These are phyloP conservation scores for Cercospora berteroae DNA, from an alignment of 2,329 filamentous ascomycete species.

Conservation along the genomic window DNA sequence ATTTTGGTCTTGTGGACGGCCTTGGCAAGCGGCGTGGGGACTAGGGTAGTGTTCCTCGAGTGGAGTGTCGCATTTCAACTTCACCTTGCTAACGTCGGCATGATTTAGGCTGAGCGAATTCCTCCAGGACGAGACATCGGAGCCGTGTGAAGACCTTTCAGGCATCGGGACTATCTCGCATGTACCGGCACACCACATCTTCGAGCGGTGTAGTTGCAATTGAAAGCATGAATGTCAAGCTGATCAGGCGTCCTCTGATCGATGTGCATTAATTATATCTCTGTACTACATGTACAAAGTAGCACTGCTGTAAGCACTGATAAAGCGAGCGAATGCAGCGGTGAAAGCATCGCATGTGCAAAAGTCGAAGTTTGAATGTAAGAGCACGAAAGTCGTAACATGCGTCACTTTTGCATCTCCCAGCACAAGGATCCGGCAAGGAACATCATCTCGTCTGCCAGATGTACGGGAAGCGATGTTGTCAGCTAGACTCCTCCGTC, in stretches of 20 bases:
- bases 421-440: neutral
- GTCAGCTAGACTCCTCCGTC: neutral
- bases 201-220: neutral
- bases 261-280: neutral
- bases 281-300: neutral
- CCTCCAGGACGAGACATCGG: neutral
- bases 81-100: neutral
- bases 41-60: neutral
- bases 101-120: neutral
- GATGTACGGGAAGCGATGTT: neutral
- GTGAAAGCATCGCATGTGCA: neutral
- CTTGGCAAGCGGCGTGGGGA: neutral
- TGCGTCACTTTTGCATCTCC: neutral
- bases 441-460: neutral
- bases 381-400: neutral
- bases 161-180: neutral
- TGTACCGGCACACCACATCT: neutral
- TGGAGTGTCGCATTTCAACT: neutral
- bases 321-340: neutral
- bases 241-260: neutral
- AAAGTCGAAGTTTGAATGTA: neutral
- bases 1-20: neutral
- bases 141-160: neutral
- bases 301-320: neutral
- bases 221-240: neutral